Evolutionary conservation across 805 yeast species (phyloP), one percentile per base, ranked within the genome.

Genomic region (Candida ficus): DNA sequence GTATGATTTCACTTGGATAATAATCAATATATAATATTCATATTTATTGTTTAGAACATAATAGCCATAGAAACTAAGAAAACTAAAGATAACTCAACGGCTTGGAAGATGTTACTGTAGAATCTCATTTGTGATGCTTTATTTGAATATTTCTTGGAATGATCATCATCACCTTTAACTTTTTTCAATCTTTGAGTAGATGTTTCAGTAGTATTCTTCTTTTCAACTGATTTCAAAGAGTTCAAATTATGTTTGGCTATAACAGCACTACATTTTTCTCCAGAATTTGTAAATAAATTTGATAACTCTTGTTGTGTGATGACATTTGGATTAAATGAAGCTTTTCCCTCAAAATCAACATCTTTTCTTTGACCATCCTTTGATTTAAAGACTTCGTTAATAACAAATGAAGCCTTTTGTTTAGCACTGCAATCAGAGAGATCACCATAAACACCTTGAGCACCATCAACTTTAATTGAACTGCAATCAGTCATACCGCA

Each of bases 351-450:
- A 38, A 55, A 56, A 32, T 52, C 46, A 42, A 71, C 66, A 5
- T 37, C 38, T 4, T 47, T 46, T 6, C 35, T 37, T 7, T 48
- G 46, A 3, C 65, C 67, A 45, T 80, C 71, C 29, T 63, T 64
- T 37, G 60, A 60, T 60, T 78, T 79, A 39, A 73, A 83, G 58
- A 80, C 69, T 46, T 71, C 64, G 63, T 83, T 80, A 54, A 83
- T 61, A 19, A 76, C 70, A 51, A 70, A 78, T 2, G 86, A 73
- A 38, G 84, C 71, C 63, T 78, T 74, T 41, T 80, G 86, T 53
- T 71, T 71, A 33, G 72, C 62, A 10, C 78, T 65, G 55, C 93
- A 85, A 68, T 72, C 83, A 9, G 91, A 78, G 57, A 69, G 76
- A 6, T 72, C 69, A 44, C 93, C 93, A 56, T 83, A 84, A 0